A percentile compares a stretch with the other conserved stretches of the same genome.
These are phyloP conservation scores for Cladosporium sp. DNA, from an alignment of 2,329 filamentous ascomycete genomes.

Conservation along the genomic window DNA sequence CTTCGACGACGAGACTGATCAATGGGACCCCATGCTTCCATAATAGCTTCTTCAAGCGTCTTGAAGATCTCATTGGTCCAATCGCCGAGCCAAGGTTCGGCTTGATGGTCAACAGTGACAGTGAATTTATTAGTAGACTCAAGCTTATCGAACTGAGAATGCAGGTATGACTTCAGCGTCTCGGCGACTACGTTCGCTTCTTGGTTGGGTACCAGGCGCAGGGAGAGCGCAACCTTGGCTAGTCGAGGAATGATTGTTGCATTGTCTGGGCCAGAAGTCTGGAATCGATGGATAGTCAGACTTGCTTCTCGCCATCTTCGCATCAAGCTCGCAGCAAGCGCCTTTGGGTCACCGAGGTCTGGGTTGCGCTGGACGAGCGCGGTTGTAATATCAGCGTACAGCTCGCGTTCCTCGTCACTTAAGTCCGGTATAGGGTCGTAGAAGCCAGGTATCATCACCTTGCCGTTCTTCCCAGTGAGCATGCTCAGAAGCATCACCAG, in stretches of 20 bases:
- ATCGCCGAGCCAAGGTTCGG: conserved; percentile 93
- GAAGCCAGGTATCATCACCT: conserved; percentile 79
- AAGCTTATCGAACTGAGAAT: conserved; percentile 64
- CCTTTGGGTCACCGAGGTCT: conserved; percentile 54
- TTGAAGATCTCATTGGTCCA: conserved; percentile 85
- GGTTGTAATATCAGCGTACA: conserved; percentile 78
- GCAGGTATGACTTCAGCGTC: conserved; percentile 60
- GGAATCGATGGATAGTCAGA: conserved; percentile 86
- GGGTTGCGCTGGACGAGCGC: conserved; percentile 69
- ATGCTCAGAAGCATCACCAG: conserved; percentile 75
- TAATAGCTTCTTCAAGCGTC: conserved; percentile 77
- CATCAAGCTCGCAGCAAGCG: conserved; percentile 81
- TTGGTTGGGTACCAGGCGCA: conserved; percentile 90
- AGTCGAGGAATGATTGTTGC: conserved; percentile 86
- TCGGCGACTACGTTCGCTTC: conserved; percentile 71
- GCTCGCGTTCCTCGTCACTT: conserved; percentile 65
- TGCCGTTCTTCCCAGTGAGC: conserved; percentile 73
- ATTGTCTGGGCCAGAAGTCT: conserved; percentile 81
- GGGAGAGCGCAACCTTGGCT: conserved; percentile 79
- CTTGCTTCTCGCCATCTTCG: conserved; percentile 93
- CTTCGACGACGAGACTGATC: conserved; percentile 27
- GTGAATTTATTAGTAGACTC: conserved; percentile 74
- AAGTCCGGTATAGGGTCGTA: conserved; percentile 77
- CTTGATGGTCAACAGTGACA: conserved; percentile 83
- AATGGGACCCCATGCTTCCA: conserved; percentile 70